A percentile compares a stretch with the other conserved stretches of the same genome.
These are phyloP conservation scores for Lipomyces oligophaga DNA, from an alignment of 805 yeast species.

Conservation along the genomic window DNA sequence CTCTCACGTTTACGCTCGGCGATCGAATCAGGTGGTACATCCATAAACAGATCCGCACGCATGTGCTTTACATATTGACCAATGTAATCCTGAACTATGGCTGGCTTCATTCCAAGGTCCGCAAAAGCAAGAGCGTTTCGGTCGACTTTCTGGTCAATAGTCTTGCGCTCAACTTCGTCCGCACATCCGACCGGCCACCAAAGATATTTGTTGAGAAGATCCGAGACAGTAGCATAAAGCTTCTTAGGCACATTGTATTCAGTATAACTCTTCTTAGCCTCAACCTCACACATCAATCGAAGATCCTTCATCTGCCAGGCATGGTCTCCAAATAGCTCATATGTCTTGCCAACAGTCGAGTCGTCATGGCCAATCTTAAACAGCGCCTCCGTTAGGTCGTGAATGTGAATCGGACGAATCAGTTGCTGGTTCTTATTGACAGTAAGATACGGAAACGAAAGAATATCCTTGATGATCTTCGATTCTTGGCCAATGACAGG, in stretches of 20 bases:
- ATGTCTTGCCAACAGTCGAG: conserved; percentile 70
- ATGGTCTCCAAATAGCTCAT: conserved; percentile 72
- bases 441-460: conserved; percentile 57
- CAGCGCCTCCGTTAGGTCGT: conserved; percentile 73
- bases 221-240: conserved; percentile 39
- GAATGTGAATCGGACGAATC: conserved; percentile 67
- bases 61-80: conserved; percentile 42
- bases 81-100: conserved; percentile 48
- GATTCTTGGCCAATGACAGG: conserved; percentile 76
- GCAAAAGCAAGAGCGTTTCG: conserved; percentile 57
- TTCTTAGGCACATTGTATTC: conserved; percentile 43
- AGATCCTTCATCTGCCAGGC: conserved; percentile 57
- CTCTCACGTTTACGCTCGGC: conserved; percentile 25
- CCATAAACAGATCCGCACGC: conserved; percentile 27
- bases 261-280: conserved; percentile 45
- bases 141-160: conserved; percentile 61
- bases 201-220: conserved; percentile 38
- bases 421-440: conserved; percentile 61
- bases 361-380: conserved; percentile 79
- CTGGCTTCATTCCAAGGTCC: conserved; percentile 67
- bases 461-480: conserved; percentile 59
- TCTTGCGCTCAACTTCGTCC: conserved; percentile 72
- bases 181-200: conserved; percentile 54
- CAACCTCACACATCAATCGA: conserved; percentile 65
- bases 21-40: conserved; percentile 23